Evolutionary conservation across 208 protist genomes (phyloP), one percentile per base, ranked within the genome.

Genomic region (Acanthamoeba triangularis): DNA sequence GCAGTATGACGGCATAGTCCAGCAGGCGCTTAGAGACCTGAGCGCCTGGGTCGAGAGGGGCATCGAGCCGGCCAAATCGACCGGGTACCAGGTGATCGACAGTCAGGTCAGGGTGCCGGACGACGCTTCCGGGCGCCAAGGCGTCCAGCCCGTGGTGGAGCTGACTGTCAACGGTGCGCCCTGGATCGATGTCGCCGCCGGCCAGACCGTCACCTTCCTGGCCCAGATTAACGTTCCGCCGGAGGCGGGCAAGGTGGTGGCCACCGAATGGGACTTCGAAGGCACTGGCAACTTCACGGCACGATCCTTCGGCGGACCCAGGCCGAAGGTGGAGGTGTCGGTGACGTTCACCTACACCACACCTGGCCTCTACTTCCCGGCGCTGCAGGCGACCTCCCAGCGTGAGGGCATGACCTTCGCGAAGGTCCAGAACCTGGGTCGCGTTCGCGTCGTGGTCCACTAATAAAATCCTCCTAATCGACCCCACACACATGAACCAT

Each of bases 41-140:
- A 85, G 76, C 76, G 76, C 76, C 76, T 85, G 76, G 76, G 76
- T 30, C 37, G 76, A 85, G 76, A 85, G 76, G 35, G 37, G 76
- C 47, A 14, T 16, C 2, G 76, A 14, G 76, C 76, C 76, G 3
- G 33, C 76, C 33, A 14, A 3, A 28, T 85, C 76, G 14, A 85
- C 44, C n/a, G 33, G 47, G 3, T 85, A 85, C 20, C 1, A 4
- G 6, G 76, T 85, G 37, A 14, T 47, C 76, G 14, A 85, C 44
- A 49, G 33, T 20, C 76, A 85, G 76, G 30, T 85, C 11, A 59
- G 7, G 52, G 52, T n/a, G n/a, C n/a, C 28, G 76, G 5, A 85
- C 33, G 52, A 35, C 76, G 37, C 76, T 8, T 13, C 76, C 44
- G 76, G 44, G 35, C 76, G 76, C 33, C 76, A 28, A 35, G 76